Evolutionary conservation across 805 yeast species (phyloP).

Genomic region (Yamadazyma laniorum): DNA sequence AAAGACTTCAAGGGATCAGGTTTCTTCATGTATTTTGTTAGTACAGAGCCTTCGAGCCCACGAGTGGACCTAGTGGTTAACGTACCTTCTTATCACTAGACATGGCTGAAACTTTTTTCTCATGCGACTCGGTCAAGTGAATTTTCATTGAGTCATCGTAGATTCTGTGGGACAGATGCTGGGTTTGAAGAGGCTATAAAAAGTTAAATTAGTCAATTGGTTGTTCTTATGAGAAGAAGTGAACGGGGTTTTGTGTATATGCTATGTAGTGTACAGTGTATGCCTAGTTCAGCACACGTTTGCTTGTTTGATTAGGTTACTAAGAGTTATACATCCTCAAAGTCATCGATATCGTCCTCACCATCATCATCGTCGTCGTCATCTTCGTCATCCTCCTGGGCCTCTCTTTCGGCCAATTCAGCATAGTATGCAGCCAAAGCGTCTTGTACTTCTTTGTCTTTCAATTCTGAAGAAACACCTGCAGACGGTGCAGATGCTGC

Average conservation of each 20-base stretch:
- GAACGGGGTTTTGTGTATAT: too few relatives aligned
- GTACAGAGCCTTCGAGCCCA: too few relatives aligned
- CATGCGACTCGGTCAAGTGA: slow-evolving; percentile 5
- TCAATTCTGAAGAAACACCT: slow-evolving; percentile 35
- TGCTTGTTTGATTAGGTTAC: too few relatives aligned
- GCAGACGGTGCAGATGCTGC: slow-evolving; percentile 15
- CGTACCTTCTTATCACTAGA: slow-evolving; percentile 15
- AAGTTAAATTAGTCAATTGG: too few relatives aligned
- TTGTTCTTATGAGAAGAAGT: too few relatives aligned
- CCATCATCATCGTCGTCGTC: slow-evolving; percentile 38
- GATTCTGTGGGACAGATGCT: too few relatives aligned
- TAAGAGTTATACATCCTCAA: slow-evolving; percentile 26
- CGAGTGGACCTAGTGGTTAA: not conserved
- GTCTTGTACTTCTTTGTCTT: slow-evolving; percentile 67
- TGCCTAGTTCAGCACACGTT: too few relatives aligned
- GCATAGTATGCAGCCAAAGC: slow-evolving; percentile 70
- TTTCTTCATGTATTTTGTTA: too few relatives aligned
- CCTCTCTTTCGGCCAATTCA: slow-evolving; percentile 67
- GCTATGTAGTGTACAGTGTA: too few relatives aligned
- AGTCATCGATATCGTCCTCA: slow-evolving; percentile 30
- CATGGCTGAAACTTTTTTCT: slow-evolving; percentile 9
- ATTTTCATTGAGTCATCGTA: slow-evolving; percentile 6
- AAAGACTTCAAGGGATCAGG: slow-evolving; percentile 79
- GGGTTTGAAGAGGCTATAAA: too few relatives aligned
- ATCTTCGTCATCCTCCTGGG: slow-evolving; percentile 57